A percentile compares a stretch with the other conserved stretches of the same genome.
phyloP scores from a whole-genome alignment of 2,329 filamentous ascomycete genomes.

The Didymella arachidicola region DNA sequence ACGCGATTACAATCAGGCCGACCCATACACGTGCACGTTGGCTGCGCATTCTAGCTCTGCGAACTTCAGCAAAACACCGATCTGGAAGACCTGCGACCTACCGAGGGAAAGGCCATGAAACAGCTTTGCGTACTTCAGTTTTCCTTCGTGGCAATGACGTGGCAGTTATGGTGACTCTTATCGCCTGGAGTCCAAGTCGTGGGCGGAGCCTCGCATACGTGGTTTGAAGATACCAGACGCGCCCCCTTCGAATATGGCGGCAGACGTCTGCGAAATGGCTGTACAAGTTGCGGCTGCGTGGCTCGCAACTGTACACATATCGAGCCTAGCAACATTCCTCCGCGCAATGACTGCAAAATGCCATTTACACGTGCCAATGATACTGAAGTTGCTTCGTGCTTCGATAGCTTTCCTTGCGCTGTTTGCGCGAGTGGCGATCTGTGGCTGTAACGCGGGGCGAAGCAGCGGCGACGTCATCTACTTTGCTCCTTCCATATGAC shows the following conservation, averaged over 20 bases:
- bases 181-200: constrained; percentile 7
- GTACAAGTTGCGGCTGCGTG: constrained; percentile 1
- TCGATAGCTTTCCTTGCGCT: constrained; percentile 34
- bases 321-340: constrained; percentile 1
- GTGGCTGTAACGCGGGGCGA: constrained; percentile 18
- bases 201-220: constrained; percentile 4
- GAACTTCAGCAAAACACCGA: not conserved
- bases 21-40: not conserved
- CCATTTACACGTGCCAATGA: constrained; percentile 20
- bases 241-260: constrained; percentile 1
- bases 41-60: not conserved
- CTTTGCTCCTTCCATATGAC: constrained; percentile 17
- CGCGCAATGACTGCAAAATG: constrained; percentile 2
- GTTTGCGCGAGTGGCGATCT: constrained; percentile 25
- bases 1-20: not conserved
- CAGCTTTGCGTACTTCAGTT: not conserved
- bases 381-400: constrained; percentile 8
- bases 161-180: not conserved
- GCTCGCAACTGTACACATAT: constrained; percentile 13
- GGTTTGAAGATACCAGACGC: not conserved
- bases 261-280: not conserved
- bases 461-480: constrained; percentile 13
- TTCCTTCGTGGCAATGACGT: constrained; percentile 3
- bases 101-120: not conserved
- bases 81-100: not conserved